Conservation (phyloP, 495 filamentous ascomycete genomes). For the Neurospora tetraspora region DNA sequence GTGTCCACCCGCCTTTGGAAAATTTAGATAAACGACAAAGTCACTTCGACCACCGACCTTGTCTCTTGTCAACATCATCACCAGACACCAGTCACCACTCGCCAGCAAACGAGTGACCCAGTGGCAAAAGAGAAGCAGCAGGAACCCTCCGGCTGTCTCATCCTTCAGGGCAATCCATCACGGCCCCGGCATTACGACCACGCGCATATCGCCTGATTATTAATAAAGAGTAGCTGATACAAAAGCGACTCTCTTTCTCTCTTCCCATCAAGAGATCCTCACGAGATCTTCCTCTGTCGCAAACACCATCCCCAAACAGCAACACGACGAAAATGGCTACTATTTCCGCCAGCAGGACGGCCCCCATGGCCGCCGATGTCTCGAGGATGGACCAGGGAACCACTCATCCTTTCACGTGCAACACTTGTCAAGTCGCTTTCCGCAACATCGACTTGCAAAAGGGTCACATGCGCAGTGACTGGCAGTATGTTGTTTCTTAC, state of each 20-base stretch:
- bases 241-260: not conserved
- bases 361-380: conserved; percentile 19
- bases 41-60: not conserved
- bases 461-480: conserved; percentile 92
- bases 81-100: not conserved
- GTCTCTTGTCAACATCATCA: not conserved
- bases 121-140: conserved; percentile 4
- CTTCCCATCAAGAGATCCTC: not conserved
- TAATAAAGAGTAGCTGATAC: not conserved
- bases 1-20: not conserved
- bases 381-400: conserved; percentile 28
- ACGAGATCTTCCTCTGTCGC: not conserved
- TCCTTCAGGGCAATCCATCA: not conserved
- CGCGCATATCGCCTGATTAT: not conserved
- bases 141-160: not conserved
- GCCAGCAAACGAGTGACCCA: not conserved
- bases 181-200: not conserved
- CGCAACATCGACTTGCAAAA: conserved; percentile 87
- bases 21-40: not conserved
- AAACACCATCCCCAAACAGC: not conserved
- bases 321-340: conserved; percentile 40
- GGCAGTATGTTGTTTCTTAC: conserved; percentile 64
- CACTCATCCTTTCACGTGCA: conserved; percentile 90
- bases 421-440: conserved; percentile 95
- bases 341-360: conserved; percentile 32